These are phyloP conservation scores for Penicillium sp. DNA, from an alignment of 2,329 filamentous ascomycete genomes.

Conservation along the genomic window DNA sequence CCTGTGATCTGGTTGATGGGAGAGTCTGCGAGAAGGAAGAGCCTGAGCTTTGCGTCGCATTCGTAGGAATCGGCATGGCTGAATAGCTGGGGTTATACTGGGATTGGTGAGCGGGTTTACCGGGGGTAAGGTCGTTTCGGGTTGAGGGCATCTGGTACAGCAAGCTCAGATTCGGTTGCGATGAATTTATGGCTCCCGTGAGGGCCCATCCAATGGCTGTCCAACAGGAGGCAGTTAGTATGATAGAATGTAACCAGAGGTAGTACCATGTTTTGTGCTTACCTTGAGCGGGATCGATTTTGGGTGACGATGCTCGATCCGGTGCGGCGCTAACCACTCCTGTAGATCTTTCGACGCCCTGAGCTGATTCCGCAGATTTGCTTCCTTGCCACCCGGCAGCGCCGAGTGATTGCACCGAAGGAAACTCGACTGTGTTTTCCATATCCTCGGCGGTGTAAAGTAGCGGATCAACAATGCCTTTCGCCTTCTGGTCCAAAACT, in stretches of 20 bases:
- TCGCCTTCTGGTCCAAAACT: conserved; percentile 82
- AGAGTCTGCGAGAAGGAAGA: conserved; percentile 35
- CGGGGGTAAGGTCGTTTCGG: conserved; percentile 26
- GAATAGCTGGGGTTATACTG: conserved; percentile 36
- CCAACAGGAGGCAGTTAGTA: conserved; percentile 38
- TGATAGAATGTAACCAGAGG: neutral
- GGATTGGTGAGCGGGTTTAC: conserved; percentile 33
- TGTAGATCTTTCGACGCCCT: conserved; percentile 17
- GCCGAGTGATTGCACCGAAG: conserved; percentile 54
- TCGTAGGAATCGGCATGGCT: conserved; percentile 25
- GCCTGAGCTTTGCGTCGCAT: conserved; percentile 20
- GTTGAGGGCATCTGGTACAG: conserved; percentile 67
- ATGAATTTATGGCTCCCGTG: conserved; percentile 84
- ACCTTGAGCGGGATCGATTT: conserved; percentile 56
- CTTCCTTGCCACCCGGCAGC: conserved; percentile 53
- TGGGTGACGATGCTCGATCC: conserved; percentile 46
- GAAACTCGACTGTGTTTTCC: conserved; percentile 65
- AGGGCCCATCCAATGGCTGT: conserved; percentile 78
- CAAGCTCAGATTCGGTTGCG: conserved; percentile 78
- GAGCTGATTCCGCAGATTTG: conserved; percentile 38
- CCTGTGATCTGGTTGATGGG: conserved; percentile 32
- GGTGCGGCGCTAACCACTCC: conserved; percentile 32
- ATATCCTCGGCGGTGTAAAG: conserved; percentile 72
- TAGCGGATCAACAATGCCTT: conserved; percentile 77
- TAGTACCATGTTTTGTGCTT: conserved; percentile 21